Base-by-base conservation (phyloP, 371 early-diverging fungal species). In the Apophysomyces sp. region DNA sequence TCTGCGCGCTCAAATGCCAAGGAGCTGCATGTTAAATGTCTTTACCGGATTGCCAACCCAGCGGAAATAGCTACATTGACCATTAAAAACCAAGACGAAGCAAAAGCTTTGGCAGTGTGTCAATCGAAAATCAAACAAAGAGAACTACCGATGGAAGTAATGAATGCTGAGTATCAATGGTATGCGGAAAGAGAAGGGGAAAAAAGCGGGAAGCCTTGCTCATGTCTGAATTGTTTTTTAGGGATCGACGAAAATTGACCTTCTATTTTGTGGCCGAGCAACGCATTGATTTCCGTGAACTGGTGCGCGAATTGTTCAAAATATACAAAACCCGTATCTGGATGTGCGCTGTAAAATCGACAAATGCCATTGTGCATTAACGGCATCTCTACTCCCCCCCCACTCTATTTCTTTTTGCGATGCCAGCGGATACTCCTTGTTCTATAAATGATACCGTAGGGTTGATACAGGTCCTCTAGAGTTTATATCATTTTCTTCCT, bases 291-390 rank as follows among this genome's bases (percentile, higher is more conserved):
- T 99, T 99, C 78, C 87, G 99, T 60, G 99, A 99, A 70, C 84
- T 99, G 53, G 99, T 99, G 52, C 91, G 97, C 31, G 99, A 99
- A 55, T 81, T 99, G 41, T 99, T 99, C 85, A 97, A 97, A 72
- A 90, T 95, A 30, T 99, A 98, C 84, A 99, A 99, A 81, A 98
- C 98, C 9, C 92, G 99, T 58, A 99, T 99, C 60, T 99, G 99
- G 99, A 96, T 98, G 97, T 88, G 49, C 49, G 49, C 49, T 6
- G 49, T 44, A 9, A 44, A 44, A 44, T 44, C 49, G 11, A 21
- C 49, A 4, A 44, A 44, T 21, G 49, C 49, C 8, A 9, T 44
- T 21, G 49, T 21, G n/a, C 49, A 44, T 44, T 44, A 21, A 44
- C 13, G 9, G 13, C 18, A 13, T n/a, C 41, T 18, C 3, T 41